Percentiles rank a stretch among this genome's conserved stretches.
Evolutionary conservation across 768 basidiomycete genomes (phyloP).

Genomic region (Mycena alexandri): DNA sequence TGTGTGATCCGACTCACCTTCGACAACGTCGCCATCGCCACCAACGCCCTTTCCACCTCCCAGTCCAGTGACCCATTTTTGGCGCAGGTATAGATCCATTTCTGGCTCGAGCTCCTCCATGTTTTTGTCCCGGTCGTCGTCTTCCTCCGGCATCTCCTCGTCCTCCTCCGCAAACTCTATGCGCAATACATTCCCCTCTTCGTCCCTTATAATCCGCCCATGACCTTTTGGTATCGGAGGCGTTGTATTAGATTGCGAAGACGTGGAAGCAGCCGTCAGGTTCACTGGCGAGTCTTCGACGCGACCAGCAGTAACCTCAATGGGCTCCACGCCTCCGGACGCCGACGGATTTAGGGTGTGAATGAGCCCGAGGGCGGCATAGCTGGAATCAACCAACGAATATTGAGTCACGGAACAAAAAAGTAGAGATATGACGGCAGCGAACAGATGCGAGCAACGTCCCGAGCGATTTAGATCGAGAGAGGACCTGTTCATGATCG

Average conservation of each 20-base stretch:
- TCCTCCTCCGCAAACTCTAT: constrained; percentile 75
- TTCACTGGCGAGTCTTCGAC: constrained; percentile 36
- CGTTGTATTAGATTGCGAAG: constrained; percentile 34
- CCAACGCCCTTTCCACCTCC: constrained; percentile 44
- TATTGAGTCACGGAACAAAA: constrained; percentile 25
- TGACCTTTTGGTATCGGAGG: constrained; percentile 69
- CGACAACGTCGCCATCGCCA: constrained; percentile 31
- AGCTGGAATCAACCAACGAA: constrained; percentile 59
- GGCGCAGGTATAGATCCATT: constrained; percentile 47
- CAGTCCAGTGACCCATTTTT: constrained; percentile 56
- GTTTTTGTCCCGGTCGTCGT: constrained; percentile 45
- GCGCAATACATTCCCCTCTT: constrained; percentile 77
- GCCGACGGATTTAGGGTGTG: constrained; percentile 75
- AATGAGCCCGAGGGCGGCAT: constrained; percentile 80
- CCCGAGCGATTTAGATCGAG: constrained; percentile 35
- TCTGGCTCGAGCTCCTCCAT: constrained; percentile 58
- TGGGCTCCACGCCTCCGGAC: constrained; percentile 76
- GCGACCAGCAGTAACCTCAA: constrained; percentile 33
- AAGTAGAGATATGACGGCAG: constrained; percentile 27
- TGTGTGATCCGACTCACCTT: constrained; percentile 34
- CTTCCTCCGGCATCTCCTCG: constrained; percentile 48
- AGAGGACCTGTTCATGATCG: constrained; percentile 32
- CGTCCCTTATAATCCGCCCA: constrained; percentile 88
- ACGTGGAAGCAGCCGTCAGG: constrained; percentile 27
- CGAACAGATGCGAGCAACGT: constrained; percentile 30